Base-by-base conservation (phyloP, 2,329 filamentous ascomycete genomes). In the Xylariaceae sp. region DNA sequence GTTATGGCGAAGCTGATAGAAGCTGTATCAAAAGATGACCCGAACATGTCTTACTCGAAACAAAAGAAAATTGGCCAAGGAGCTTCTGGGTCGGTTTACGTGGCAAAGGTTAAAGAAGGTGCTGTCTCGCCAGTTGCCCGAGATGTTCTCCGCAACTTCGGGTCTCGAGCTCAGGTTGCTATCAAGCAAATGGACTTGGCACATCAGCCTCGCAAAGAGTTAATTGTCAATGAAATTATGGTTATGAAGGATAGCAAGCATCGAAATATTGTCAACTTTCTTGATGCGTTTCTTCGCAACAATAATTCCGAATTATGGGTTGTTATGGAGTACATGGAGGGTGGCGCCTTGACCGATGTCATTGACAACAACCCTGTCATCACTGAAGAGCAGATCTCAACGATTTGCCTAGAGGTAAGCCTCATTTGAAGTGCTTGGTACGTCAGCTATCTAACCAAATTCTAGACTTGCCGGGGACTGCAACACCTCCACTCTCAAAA, bases 151-250 rank as follows among this genome's bases (percentile, higher is more conserved):
- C 85, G 89, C 35, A 85, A 87, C 61, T 88, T 95, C 68, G 92
- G 92, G 10, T 80, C 84, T 44, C 85, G 90, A 59, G 91, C 91
- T 43, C 91, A 97, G 71, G 94, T 99, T 58, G 94, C 94, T 35
- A 99, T 99, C 71, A 99, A 99, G 78, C 94, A 99, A 77, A 99
- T 99, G 94, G 94, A 99, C 76, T 83, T 99, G 50, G 91, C 93
- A 44, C 94, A 96, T 70, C 94, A 99, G 73, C 94, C 94, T 41
- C 84, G 94, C 54, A 99, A 99, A 80, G 94, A 99, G 75, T 78
- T 99, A 67, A 99, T 99, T 68, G 94, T 99, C 47, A 99, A 99
- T 73, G 94, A 99, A 70, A 99, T 99, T 69, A 95, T 99, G 77
- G 94, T 99, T 55, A 99, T 99, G 94, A 97, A 97, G 78, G 94